A percentile compares a stretch with the other conserved stretches of the same genome.
Conservation (phyloP, 2,329 filamentous ascomycete species). For the Xylaria sp. region DNA sequence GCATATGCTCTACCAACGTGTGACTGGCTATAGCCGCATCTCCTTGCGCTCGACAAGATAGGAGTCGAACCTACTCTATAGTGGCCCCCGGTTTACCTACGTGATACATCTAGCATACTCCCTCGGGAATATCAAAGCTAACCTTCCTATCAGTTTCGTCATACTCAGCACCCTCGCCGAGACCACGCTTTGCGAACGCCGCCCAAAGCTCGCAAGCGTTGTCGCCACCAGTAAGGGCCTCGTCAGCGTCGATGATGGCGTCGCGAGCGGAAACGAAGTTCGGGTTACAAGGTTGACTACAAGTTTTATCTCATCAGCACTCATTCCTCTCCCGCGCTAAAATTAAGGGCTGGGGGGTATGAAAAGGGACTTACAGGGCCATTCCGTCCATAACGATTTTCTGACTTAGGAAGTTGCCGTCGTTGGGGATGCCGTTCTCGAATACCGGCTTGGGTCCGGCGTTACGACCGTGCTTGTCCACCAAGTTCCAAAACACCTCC, state of each 20-base stretch:
- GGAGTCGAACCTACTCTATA: too few relatives aligned
- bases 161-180: slow-evolving; percentile 51
- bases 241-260: slow-evolving; percentile 61
- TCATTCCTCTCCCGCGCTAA: background rate
- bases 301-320: background rate
- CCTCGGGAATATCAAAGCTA: slow-evolving; percentile 46
- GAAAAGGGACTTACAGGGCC: slow-evolving; percentile 50
- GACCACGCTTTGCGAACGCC: slow-evolving; percentile 61
- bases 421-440: slow-evolving; percentile 55
- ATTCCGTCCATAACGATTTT: slow-evolving; percentile 61
- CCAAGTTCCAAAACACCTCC: slow-evolving; percentile 62
- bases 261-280: slow-evolving; percentile 59
- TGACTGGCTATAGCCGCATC: too few relatives aligned
- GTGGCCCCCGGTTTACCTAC: too few relatives aligned
- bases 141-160: slow-evolving; percentile 37
- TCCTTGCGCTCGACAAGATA: too few relatives aligned
- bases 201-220: slow-evolving; percentile 61
- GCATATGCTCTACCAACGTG: too few relatives aligned
- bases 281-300: slow-evolving; percentile 60
- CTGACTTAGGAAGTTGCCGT: slow-evolving; percentile 59
- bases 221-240: slow-evolving; percentile 56
- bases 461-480: slow-evolving; percentile 61
- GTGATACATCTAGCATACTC: slow-evolving; percentile 43
- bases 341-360: background rate
- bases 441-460: slow-evolving; percentile 52